Conservation (phyloP, 441 rosid species). For the Pelargonium myrrhifolium region DNA sequence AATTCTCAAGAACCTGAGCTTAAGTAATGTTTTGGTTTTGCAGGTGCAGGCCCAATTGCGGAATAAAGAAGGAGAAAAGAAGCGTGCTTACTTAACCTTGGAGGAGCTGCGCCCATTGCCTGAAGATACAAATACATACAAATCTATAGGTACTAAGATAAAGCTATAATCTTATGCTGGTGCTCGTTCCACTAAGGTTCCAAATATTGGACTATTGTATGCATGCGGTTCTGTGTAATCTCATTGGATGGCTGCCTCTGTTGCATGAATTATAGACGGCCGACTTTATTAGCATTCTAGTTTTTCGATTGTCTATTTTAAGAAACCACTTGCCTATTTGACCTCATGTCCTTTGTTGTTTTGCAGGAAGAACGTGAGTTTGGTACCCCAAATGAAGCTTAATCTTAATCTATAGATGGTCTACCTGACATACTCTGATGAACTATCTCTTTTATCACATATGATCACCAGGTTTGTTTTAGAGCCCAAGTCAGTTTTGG, state of each 20-base stretch:
- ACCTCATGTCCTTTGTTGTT: constrained; percentile 18
- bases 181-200: not conserved
- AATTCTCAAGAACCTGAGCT: not conserved
- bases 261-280: not conserved
- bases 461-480: constrained; percentile 57
- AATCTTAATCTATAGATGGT: not conserved
- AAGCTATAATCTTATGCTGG: not conserved
- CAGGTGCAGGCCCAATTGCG: constrained; percentile 85
- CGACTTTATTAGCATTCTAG: not conserved
- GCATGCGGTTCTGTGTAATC: not conserved
- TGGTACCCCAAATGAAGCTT: constrained; percentile 14
- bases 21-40: constrained; percentile 17
- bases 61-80: constrained; percentile 78
- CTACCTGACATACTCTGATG: constrained; percentile 18
- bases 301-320: not conserved
- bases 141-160: constrained; percentile 51
- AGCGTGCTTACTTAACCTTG: constrained; percentile 79
- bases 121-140: constrained; percentile 73
- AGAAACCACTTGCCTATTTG: constrained; percentile 3
- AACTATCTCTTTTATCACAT: constrained; percentile 12
- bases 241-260: not conserved
- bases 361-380: constrained; percentile 95
- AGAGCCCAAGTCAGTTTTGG: constrained; percentile 58
- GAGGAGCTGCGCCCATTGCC: constrained; percentile 77
- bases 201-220: not conserved